A percentile compares a stretch with the other conserved stretches of the same genome.
phyloP scores from a whole-genome alignment of 345 rosid species.

The Populus alba region DNA sequence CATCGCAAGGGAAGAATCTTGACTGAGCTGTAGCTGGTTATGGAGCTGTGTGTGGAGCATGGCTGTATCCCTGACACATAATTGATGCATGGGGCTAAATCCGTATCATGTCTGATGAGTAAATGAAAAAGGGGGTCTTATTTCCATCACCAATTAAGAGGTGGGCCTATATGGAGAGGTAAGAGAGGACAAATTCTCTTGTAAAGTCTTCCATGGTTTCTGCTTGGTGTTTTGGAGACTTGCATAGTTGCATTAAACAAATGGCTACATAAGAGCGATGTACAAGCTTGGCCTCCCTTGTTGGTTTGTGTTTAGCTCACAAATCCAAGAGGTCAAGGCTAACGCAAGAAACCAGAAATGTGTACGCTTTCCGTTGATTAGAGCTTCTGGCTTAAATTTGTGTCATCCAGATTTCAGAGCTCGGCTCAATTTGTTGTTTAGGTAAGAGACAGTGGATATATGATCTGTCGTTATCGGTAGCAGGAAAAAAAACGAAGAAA shows the following conservation, averaged over 20 bases:
- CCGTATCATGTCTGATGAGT: background rate
- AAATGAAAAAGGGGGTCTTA: background rate
- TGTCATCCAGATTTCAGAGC: no score
- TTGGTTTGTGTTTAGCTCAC: background rate
- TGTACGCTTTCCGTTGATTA: no score
- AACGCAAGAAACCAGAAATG: background rate
- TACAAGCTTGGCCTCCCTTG: background rate
- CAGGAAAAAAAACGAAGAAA: no score
- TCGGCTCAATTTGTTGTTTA: no score
- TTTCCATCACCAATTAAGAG: background rate
- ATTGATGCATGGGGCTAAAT: background rate
- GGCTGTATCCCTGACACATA: background rate
- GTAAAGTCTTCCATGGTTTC: constrained; percentile 2
- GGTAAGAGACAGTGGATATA: no score
- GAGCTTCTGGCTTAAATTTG: no score
- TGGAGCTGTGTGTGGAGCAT: background rate
- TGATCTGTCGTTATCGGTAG: no score
- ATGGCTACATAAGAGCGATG: background rate
- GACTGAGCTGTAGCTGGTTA: background rate
- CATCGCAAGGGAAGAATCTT: background rate
- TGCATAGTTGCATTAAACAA: background rate
- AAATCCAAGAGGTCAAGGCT: background rate
- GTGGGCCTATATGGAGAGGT: background rate
- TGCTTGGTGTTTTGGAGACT: background rate
- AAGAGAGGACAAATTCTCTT: background rate